Conservation (phyloP, 345 rosid genomes). For the Corchorus capsularis region DNA sequence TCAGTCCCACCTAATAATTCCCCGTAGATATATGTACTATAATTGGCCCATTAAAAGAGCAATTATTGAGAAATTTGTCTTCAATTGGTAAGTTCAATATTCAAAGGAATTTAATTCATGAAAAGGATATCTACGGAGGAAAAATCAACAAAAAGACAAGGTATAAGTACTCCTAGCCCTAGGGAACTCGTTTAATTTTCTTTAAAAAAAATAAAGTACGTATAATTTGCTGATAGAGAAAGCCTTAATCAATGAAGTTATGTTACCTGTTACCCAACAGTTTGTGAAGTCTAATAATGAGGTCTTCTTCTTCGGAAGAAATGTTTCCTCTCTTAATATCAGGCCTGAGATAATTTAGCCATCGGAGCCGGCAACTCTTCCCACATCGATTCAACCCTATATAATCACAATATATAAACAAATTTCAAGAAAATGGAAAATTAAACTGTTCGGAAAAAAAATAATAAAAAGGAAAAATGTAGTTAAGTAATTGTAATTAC, state of each 20-base stretch:
- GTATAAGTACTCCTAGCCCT: too few species aligned
- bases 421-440: not conserved
- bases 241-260: too few species aligned
- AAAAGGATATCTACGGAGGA: not conserved
- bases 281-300: constrained; percentile 51
- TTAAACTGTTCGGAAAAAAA: not conserved
- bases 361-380: constrained; percentile 58
- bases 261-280: constrained; percentile 48
- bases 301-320: constrained; percentile 50
- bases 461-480: not conserved
- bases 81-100: too few species aligned
- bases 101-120: not conserved
- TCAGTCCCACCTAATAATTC: too few species aligned
- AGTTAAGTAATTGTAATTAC: constrained; percentile 17
- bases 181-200: too few species aligned
- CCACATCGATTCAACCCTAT: constrained; percentile 49
- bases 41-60: not conserved
- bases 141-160: not conserved
- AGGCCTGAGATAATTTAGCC: constrained; percentile 58
- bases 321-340: constrained; percentile 58
- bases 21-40: too few species aligned
- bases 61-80: not conserved
- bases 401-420: not conserved
- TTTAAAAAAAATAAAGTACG: too few species aligned
- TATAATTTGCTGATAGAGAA: too few species aligned